Conservation (phyloP, 2,329 filamentous ascomycete species). For the Neonectria neomacrospora region DNA sequence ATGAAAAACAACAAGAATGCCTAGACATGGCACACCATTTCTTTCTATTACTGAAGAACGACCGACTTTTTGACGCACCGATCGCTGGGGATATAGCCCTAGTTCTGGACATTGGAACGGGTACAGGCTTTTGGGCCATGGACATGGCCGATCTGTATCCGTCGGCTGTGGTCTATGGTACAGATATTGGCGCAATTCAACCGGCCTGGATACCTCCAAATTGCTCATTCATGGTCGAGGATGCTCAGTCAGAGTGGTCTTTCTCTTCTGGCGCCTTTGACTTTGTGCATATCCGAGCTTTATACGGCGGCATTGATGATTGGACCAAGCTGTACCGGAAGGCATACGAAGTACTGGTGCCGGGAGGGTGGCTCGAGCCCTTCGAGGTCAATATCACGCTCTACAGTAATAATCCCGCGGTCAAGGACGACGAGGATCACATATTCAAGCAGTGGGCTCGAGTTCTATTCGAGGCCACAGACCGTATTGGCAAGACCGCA, state of each 20-base stretch:
- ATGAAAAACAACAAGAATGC: conserved; percentile 12
- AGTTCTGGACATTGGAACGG: conserved; percentile 18
- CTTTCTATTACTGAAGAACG: not conserved
- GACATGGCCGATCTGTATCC: conserved; percentile 10
- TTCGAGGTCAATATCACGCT: conserved; percentile 36
- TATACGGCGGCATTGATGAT: conserved; percentile 20
- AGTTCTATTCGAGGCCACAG: conserved; percentile 32
- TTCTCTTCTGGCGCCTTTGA: not conserved
- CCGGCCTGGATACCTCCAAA: conserved; percentile 10
- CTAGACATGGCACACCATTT: conserved; percentile 15
- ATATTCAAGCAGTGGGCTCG: conserved; percentile 35
- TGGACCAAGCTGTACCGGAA: conserved; percentile 18
- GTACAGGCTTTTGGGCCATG: conserved; percentile 23
- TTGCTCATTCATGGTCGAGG: conserved; percentile 15
- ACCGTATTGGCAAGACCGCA: conserved; percentile 24
- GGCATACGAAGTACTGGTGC: conserved; percentile 5
- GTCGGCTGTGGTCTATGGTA: conserved; percentile 5
- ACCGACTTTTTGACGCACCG: conserved; percentile 12
- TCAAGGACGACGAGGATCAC: conserved; percentile 30
- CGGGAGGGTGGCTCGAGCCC: conserved; percentile 35
- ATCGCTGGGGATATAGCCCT: not conserved
- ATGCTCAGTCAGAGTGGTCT: conserved; percentile 20
- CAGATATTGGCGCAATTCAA: conserved; percentile 12
- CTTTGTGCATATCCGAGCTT: conserved; percentile 19
- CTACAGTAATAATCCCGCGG: conserved; percentile 29